Evolutionary conservation across 441 rosid genomes (phyloP).

Genomic region (Arabidopsis hybrid): DNA sequence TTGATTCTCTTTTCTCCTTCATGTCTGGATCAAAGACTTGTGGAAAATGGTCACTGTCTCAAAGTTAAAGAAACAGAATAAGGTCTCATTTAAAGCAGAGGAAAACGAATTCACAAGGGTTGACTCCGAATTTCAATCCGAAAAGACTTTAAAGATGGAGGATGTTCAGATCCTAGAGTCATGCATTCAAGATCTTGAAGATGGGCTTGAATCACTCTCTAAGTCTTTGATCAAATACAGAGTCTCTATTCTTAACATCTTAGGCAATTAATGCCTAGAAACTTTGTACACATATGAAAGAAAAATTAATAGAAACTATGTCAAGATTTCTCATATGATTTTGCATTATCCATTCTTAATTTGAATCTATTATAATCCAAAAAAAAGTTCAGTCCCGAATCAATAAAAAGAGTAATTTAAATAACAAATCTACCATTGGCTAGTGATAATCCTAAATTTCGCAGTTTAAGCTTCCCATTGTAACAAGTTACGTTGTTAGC

Average conservation of each 20-base stretch:
- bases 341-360: neutral
- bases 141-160: conserved; percentile 23
- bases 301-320: neutral
- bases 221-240: conserved; percentile 42
- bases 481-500: neutral
- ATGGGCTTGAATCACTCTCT: conserved; percentile 39
- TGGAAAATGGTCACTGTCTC: conserved; percentile 48
- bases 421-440: neutral
- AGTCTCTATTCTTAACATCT: conserved; percentile 35
- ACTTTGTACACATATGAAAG: conserved; percentile 12
- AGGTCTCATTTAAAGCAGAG: conserved; percentile 37
- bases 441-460: neutral
- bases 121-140: conserved; percentile 21
- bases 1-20: conserved; percentile 48
- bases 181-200: conserved; percentile 49
- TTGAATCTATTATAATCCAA: neutral
- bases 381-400: neutral
- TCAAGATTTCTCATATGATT: neutral
- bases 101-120: conserved; percentile 31
- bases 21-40: conserved; percentile 43
- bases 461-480: neutral
- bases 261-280: conserved; percentile 16
- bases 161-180: conserved; percentile 39
- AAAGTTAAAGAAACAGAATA: conserved; percentile 48
- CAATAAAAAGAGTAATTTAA: neutral